A percentile compares a stretch with the other conserved stretches of the same genome.
These are phyloP conservation scores for Cercospora berteroae DNA, from an alignment of 2,329 filamentous ascomycete species.

Conservation along the genomic window DNA sequence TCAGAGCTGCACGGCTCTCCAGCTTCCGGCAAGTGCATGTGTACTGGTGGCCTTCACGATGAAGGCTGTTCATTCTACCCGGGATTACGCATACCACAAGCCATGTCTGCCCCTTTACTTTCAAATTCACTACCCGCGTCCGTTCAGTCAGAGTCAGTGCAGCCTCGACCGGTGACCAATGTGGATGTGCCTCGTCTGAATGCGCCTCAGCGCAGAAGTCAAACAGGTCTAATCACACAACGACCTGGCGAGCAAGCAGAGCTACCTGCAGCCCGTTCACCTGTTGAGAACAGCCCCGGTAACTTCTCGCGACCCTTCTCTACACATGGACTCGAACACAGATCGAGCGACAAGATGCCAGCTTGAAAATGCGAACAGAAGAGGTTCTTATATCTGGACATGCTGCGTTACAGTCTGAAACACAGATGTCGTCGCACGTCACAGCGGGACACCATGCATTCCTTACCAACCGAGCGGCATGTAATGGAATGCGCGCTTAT, in stretches of 20 bases:
- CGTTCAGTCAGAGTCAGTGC: not conserved
- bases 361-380: not conserved
- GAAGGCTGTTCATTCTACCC: conserved; percentile 20
- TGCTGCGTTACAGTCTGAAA: not conserved
- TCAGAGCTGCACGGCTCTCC: conserved; percentile 26
- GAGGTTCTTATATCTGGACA: not conserved
- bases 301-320: conserved; percentile 9
- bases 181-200: not conserved
- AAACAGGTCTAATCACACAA: not conserved
- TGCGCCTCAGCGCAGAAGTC: not conserved
- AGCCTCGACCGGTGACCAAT: conserved; percentile 4
- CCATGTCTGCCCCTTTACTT: conserved; percentile 1
- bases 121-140: not conserved
- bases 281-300: not conserved
- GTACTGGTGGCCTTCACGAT: conserved; percentile 26
- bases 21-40: conserved; percentile 19
- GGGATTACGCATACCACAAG: conserved; percentile 19
- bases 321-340: not conserved
- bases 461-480: conserved; percentile 16
- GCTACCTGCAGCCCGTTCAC: conserved; percentile 3
- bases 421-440: not conserved
- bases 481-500: conserved; percentile 23
- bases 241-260: conserved; percentile 16
- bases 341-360: not conserved
- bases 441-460: conserved; percentile 17